phyloP scores from a whole-genome alignment of 371 early-diverging fungal genomes.

The Zopfochytrium polystomum region DNA sequence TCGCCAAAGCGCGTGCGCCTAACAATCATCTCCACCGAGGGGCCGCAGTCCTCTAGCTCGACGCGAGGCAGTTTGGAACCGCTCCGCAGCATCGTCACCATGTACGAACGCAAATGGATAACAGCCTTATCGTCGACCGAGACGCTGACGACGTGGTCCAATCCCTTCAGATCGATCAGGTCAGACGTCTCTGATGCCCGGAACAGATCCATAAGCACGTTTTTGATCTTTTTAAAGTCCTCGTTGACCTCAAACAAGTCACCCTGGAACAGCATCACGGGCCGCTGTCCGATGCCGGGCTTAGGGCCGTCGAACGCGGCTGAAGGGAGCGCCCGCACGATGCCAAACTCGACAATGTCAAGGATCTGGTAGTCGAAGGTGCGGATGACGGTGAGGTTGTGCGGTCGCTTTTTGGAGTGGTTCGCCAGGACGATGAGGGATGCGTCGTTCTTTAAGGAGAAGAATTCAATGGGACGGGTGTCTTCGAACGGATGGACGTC shows the following conservation, averaged over 20 bases:
- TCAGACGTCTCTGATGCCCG: constrained; percentile 70
- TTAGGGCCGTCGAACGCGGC: constrained; percentile 68
- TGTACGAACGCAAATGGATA: constrained; percentile 72
- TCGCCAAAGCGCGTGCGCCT: constrained; percentile 73
- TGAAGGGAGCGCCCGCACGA: constrained; percentile 65
- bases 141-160: constrained; percentile 75
- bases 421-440: constrained; percentile 83
- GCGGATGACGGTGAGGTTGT: constrained; percentile 85
- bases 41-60: constrained; percentile 93
- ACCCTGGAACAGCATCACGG: constrained; percentile 86
- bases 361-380: constrained; percentile 89
- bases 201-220: constrained; percentile 86
- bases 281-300: constrained; percentile 84
- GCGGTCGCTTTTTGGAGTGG: constrained; percentile 95
- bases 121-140: constrained; percentile 54
- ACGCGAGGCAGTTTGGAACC: constrained; percentile 74
- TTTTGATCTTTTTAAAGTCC: constrained; percentile 70
- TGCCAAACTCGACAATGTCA: constrained; percentile 93
- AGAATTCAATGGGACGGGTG: constrained; percentile 84
- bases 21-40: constrained; percentile 75
- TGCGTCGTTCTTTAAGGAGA: constrained; percentile 91
- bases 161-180: constrained; percentile 75
- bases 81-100: constrained; percentile 75
- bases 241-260: constrained; percentile 75
- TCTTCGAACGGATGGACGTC: constrained; percentile 93